Base-by-base conservation (phyloP, 169 alveolate species). In the Cryptosporidium parvum region DNA sequence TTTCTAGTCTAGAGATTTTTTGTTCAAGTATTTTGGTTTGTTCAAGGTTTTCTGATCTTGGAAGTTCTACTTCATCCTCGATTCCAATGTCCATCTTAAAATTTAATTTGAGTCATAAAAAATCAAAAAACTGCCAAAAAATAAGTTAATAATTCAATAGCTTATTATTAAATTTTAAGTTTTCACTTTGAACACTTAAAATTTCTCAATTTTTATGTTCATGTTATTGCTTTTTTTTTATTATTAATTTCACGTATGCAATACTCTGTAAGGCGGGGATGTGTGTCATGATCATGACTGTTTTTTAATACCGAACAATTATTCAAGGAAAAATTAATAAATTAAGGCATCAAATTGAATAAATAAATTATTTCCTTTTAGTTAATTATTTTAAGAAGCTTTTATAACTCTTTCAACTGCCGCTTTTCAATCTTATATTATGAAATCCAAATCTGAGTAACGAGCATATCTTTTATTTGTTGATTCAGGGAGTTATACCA, bases 401-500 rank as follows among this genome's bases (percentile, higher is more conserved):
- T 14, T 48, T 9, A 48, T 48, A 12, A 8, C 56, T 48, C 21
- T 48, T 48, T 48, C 4, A 48, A 12, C 56, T 4, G 7, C 4
- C 12, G 3, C 8, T 14, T 48, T 48, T 1, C 6, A 48, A 21
- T 21, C 12, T 16, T 23, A 39, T 35, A 21, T 48, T 62, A 80
- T 18, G 89, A 62, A 44, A 80, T 61, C 89, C 89, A 80, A 18
- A 80, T 21, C 26, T 59, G 69, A 23, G 75, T 31, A 42, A 80
- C 67, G 9, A 53, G 21, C 89, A 80, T 80, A 65, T 80, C 89
- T 65, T 44, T 80, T 23, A 80, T 80, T 21, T 80, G 65, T 39
- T 61, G 53, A 44, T 80, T 80, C 12, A 62, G 26, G n/a, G 89
- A 62, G 42, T 80, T 80, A 42, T 42, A 80, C 89, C 89, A 80